Conservation (phyloP, 75 land plant genomes). For the Chamaecyparis obtusa region DNA sequence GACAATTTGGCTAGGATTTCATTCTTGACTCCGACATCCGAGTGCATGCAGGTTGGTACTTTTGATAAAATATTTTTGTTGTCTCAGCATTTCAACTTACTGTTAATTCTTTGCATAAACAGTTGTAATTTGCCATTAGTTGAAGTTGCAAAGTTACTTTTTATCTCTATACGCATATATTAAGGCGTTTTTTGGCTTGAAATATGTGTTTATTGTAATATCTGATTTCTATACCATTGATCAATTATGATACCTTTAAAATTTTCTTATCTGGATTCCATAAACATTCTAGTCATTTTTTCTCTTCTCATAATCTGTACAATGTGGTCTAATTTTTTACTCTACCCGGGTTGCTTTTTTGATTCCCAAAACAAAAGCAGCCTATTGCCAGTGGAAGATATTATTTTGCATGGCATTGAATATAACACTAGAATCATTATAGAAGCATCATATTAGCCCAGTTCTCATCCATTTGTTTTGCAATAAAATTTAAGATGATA, state of each 20-base stretch:
- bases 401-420: not conserved
- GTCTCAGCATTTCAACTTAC: not conserved
- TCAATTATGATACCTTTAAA: not conserved
- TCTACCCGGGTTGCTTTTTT: not conserved
- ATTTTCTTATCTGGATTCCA: not conserved
- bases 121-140: not conserved
- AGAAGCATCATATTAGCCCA: not conserved
- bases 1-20: conserved; percentile 60
- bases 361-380: not conserved
- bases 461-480: not conserved
- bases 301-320: not conserved
- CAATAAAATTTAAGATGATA: not conserved
- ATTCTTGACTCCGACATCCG: conserved; percentile 85
- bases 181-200: not conserved
- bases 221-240: not conserved
- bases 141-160: not conserved
- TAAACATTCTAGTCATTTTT: not conserved
- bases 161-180: not conserved
- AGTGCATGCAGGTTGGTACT: conserved; percentile 73
- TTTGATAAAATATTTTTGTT: conserved; percentile 7
- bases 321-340: not conserved
- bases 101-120: not conserved
- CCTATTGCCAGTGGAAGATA: not conserved
- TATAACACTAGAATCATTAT: not conserved
- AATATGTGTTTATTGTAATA: not conserved